Percentiles rank a stretch among this genome's conserved stretches.
phyloP scores from a whole-genome alignment of 2,329 filamentous ascomycete species.

The Stachybotrys echinatus region DNA sequence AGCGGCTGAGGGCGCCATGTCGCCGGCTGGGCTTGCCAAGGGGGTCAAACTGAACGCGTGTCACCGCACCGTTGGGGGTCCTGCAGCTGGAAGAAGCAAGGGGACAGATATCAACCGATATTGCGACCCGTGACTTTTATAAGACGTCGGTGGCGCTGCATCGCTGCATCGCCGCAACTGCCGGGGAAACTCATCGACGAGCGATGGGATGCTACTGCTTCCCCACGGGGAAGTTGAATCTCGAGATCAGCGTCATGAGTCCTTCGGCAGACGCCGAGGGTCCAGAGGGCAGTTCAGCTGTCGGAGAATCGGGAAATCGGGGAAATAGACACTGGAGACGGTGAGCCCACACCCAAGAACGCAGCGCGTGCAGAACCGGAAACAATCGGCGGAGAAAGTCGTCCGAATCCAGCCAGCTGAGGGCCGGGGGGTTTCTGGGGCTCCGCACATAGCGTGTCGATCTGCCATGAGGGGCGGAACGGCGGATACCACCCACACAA shows the following conservation, averaged over 20 bases:
- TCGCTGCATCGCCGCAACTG: not conserved
- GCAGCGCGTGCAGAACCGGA: not conserved
- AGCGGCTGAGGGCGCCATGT: conserved; percentile 27
- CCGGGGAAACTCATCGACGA: no score
- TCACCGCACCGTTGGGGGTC: no score
- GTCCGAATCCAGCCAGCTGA: not conserved
- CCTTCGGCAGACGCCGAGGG: no score
- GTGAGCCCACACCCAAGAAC: no score
- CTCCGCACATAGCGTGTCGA: not conserved
- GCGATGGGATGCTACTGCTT: not conserved
- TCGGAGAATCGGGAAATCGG: not conserved
- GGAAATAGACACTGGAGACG: not conserved
- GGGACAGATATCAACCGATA: not conserved
- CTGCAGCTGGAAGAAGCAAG: not conserved
- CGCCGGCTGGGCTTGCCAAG: not conserved
- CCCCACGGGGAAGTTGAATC: not conserved
- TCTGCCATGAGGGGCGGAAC: not conserved
- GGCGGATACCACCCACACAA: not conserved
- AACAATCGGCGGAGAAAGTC: not conserved
- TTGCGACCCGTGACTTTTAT: not conserved
- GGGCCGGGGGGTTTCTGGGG: not conserved
- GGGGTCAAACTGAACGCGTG: not conserved
- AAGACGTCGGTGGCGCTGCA: not conserved
- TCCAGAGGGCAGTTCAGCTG: no score
- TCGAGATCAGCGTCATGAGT: not conserved